Conservation (phyloP, 2,329 filamentous ascomycete genomes). For the Colletotrichum tanaceti region DNA sequence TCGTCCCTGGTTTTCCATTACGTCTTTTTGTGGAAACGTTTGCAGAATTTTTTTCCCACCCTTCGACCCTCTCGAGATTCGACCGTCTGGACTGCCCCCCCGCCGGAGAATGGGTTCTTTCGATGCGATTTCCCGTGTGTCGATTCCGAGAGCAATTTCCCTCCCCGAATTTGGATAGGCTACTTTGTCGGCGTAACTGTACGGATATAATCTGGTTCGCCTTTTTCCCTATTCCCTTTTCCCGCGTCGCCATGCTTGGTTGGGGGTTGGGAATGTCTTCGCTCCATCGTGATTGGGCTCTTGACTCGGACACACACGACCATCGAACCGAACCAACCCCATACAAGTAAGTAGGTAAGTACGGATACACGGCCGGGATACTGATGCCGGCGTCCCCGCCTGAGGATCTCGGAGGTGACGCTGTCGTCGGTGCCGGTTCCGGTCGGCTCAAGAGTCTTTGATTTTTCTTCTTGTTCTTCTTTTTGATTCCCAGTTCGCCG, state of each 20-base stretch:
- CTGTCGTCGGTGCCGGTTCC: constrained; percentile 14
- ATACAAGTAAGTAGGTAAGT: too few relatives aligned
- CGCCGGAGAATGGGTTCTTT: too few relatives aligned
- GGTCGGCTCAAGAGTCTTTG: constrained; percentile 19
- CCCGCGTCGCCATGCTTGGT: neutral
- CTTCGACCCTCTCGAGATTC: neutral
- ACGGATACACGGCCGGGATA: neutral
- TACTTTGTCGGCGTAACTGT: neutral
- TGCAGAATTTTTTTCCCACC: constrained; percentile 36
- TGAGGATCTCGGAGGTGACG: constrained; percentile 10
- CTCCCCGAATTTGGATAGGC: neutral
- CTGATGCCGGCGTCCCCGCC: constrained; percentile 15
- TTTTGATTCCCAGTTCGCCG: neutral
- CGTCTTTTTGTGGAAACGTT: constrained; percentile 34
- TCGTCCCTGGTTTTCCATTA: constrained; percentile 33
- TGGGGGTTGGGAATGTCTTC: neutral
- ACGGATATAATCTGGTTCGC: too few relatives aligned
- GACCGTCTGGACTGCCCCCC: neutral
- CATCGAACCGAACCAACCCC: neutral
- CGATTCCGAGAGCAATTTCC: neutral
- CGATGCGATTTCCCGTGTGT: constrained; percentile 1
- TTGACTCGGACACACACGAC: neutral
- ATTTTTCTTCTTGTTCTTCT: neutral
- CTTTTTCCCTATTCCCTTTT: too few relatives aligned
- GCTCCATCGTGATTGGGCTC: neutral